phyloP scores from a whole-genome alignment of 805 yeast genomes.

The Wickerhamiella hasegawae region DNA sequence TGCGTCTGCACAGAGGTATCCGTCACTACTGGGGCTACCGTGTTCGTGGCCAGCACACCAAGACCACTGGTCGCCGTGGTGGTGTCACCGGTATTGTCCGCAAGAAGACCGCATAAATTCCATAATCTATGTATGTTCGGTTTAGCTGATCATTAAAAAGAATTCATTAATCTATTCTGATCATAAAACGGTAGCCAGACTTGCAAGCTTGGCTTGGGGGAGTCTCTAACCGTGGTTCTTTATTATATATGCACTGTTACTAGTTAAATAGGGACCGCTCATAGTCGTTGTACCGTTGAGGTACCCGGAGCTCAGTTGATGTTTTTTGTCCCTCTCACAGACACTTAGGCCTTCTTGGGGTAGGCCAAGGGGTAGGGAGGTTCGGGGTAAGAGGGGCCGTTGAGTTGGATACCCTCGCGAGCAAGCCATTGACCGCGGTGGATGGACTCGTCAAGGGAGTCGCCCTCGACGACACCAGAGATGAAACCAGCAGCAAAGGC shows the following conservation, averaged over 20 bases:
- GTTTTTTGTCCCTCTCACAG: no score
- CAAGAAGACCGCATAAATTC: conserved; percentile 22
- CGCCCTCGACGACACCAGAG: conserved; percentile 70
- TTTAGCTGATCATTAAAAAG: not conserved
- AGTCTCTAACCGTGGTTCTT: no score
- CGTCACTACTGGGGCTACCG: conserved; percentile 99
- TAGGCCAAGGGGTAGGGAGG: not conserved
- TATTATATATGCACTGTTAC: no score
- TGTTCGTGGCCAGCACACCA: conserved; percentile 99
- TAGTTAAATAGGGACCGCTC: no score
- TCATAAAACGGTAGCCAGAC: no score
- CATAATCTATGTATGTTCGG: conserved; percentile 1
- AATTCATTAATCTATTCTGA: not conserved
- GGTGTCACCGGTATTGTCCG: conserved; percentile 28
- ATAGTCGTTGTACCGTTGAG: no score
- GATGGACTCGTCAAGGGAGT: conserved; percentile 40
- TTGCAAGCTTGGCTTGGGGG: no score
- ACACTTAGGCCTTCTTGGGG: conserved; percentile 22
- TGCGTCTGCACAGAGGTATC: conserved; percentile 99
- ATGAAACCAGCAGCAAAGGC: conserved; percentile 95
- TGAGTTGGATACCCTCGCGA: conserved; percentile 72
- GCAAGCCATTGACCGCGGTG: conserved; percentile 83
- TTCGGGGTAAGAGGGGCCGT: conserved; percentile 83
- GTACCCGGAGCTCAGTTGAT: no score
- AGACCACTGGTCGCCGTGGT: conserved; percentile 98